Evolutionary conservation across 306 rosid genomes (phyloP), one percentile per base, ranked within the genome.

Genomic region (Castanea sativa): DNA sequence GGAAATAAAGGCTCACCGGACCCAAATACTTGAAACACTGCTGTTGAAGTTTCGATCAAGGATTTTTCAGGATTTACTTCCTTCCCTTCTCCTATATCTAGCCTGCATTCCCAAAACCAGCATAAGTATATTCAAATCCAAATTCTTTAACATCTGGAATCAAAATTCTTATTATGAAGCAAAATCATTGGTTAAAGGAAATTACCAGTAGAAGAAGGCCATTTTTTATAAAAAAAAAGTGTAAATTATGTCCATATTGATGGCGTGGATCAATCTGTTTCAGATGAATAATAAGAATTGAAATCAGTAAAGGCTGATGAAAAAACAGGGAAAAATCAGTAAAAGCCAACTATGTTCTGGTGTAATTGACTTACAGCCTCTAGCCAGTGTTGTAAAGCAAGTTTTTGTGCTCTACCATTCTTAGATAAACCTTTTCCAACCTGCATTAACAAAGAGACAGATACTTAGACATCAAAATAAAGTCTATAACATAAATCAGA

Each of bases 121-220:
- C 27, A 74, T 4, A 49, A 49, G 65, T 49, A 69, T 71, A 41
- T 80, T 30, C 77, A 70, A 74, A 45, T 71, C 58, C 32, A 35
- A 25, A 61, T 45, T 77, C 74, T 70, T 70, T 15, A 45, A 77
- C 55, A 76, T 61, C 73, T 71, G 69, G 21, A 32, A 13, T 7
- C 29, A 77, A 5, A 38, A 27, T 27, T 73, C 20, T 19, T 49
- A 75, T 59, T 32, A 75, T 29, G 49, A 80, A 55, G 35, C 23
- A 23, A 33, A 69, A 71, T 74, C 15, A 67, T 70, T 63, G 75
- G 32, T 32, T 41, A 49, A 69, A 71, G 83, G 78, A 52, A 15
- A 51, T 88, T 89, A 91, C 98, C 99, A 96, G 94, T 96, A 93
- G 92, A 96, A 96, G 90, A 91, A 96, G 55, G 97, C 99, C 99